phyloP scores from a whole-genome alignment of 441 rosid genomes.

The Theobroma grandiflorum region DNA sequence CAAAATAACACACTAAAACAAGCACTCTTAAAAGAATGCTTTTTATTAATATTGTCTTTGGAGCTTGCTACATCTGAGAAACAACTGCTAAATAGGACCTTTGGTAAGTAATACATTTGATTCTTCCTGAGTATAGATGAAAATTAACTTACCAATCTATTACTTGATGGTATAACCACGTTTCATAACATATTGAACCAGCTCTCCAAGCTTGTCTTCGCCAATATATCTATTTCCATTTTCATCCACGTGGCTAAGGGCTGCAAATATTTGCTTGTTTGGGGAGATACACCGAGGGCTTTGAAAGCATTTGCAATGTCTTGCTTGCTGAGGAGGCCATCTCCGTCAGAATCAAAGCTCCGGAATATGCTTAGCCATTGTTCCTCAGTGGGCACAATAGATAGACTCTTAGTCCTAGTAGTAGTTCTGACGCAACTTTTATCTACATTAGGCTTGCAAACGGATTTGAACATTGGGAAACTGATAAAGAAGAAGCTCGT shows the following conservation, averaged over 20 bases:
- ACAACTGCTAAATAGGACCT: not conserved
- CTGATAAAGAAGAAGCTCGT: not conserved
- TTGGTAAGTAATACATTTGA: too few relatives aligned
- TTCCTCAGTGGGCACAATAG: not conserved
- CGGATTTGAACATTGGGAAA: not conserved
- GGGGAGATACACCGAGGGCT: not conserved
- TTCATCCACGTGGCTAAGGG: slow-evolving; percentile 10
- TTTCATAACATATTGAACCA: not conserved
- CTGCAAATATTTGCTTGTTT: not conserved
- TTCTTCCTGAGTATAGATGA: not conserved
- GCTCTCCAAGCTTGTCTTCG: not conserved
- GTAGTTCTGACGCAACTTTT: not conserved
- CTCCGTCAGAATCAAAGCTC: slow-evolving; percentile 12
- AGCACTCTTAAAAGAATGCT: too few relatives aligned
- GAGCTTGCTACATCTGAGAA: not conserved
- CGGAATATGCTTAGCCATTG: not conserved
- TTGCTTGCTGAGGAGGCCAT: slow-evolving; percentile 23
- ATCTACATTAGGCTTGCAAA: not conserved
- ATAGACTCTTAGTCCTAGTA: not conserved
- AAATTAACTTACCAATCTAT: not conserved
- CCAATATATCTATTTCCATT: slow-evolving; percentile 10
- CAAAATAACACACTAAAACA: not conserved
- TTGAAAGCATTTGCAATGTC: slow-evolving; percentile 27
- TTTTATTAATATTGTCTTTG: not conserved
- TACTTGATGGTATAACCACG: not conserved